Evolutionary conservation across 768 basidiomycete genomes (phyloP).

Genomic region (Termitomyces eurrhizus): DNA sequence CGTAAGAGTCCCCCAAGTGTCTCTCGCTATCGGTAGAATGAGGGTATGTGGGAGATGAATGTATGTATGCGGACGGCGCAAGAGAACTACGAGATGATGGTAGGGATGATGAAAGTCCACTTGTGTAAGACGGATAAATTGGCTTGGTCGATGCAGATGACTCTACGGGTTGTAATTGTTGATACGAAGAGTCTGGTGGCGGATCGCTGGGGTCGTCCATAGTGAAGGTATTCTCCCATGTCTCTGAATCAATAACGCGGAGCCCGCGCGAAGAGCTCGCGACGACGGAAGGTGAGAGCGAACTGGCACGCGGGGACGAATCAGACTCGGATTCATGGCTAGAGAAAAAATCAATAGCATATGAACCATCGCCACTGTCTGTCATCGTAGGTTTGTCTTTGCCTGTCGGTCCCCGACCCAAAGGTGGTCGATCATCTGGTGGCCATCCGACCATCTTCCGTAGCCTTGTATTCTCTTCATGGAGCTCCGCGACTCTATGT

Average conservation of each 20-base stretch:
- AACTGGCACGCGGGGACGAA: conserved; percentile 54
- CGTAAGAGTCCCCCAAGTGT: conserved; percentile 42
- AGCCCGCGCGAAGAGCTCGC: conserved; percentile 44
- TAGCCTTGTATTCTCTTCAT: conserved; percentile 76
- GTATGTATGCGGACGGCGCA: conserved; percentile 33
- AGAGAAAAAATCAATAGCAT: conserved; percentile 28
- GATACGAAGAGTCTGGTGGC: conserved; percentile 40
- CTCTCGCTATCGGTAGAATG: conserved; percentile 45
- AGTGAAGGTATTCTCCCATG: conserved; percentile 57
- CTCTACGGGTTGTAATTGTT: conserved; percentile 35
- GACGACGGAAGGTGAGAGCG: conserved; percentile 57
- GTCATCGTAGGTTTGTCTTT: conserved; percentile 71
- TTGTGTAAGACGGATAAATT: conserved; percentile 40
- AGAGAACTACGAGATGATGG: conserved; percentile 40
- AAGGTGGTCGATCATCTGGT: conserved; percentile 62
- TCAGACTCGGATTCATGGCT: conserved; percentile 43
- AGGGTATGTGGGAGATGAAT: conserved; percentile 36
- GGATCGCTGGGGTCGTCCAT: conserved; percentile 37
- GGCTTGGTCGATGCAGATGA: conserved; percentile 46
- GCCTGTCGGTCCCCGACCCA: conserved; percentile 85
- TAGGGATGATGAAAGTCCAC: conserved; percentile 36
- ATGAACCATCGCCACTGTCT: conserved; percentile 26
- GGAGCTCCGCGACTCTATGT: conserved; percentile 74
- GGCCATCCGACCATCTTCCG: conserved; percentile 71
- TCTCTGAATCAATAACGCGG: conserved; percentile 43